A percentile compares a stretch with the other conserved stretches of the same genome.
Conservation (phyloP, 331 rosid genomes). For the Telfairia occidentalis region DNA sequence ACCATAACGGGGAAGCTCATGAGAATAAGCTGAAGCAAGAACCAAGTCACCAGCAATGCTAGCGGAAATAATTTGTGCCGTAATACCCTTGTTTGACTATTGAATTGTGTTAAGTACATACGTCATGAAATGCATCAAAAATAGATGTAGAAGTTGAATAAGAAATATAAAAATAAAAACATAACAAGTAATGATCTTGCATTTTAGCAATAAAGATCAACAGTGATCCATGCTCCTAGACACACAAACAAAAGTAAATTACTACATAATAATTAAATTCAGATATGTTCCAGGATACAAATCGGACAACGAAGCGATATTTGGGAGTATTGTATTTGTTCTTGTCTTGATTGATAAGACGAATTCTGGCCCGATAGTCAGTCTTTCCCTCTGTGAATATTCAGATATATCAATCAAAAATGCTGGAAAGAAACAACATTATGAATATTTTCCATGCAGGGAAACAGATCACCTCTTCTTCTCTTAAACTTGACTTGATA, state of each 20-base stretch:
- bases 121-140: background rate
- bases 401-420: background rate
- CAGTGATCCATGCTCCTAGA: background rate
- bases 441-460: background rate
- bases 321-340: conserved; percentile 86
- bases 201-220: background rate
- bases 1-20: conserved; percentile 63
- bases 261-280: too few species aligned
- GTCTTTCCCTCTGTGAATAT: conserved; percentile 70
- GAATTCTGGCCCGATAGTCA: conserved; percentile 71
- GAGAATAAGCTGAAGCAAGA: conserved; percentile 70
- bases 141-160: background rate
- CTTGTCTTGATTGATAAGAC: conserved; percentile 77
- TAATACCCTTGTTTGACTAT: conserved; percentile 71
- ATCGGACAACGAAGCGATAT: conserved; percentile 64
- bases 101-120: conserved; percentile 23
- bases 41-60: conserved; percentile 77
- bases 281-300: conserved; percentile 42
- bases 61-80: conserved; percentile 65
- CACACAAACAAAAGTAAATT: background rate
- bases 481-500: conserved; percentile 65
- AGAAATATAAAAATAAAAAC: background rate
- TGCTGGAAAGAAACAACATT: background rate
- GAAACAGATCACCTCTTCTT: conserved; percentile 37
- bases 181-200: background rate